Conservation (phyloP, 176 grass and related monocot species). For the Cenchrus fungigraminus region DNA sequence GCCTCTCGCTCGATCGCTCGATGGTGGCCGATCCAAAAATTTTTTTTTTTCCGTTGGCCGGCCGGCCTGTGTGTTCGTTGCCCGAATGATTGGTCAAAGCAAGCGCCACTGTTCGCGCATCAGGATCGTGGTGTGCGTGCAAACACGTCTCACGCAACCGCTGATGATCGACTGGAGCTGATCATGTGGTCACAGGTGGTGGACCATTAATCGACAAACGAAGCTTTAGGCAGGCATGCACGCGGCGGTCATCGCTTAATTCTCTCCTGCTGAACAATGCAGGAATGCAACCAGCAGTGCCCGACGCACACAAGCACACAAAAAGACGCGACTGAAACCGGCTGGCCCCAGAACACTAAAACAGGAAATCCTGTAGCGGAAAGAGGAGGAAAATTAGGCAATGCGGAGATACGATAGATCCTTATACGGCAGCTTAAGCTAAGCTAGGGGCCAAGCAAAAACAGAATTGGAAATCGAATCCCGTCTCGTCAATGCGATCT, state of each 20-base stretch:
- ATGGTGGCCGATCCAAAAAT: neutral
- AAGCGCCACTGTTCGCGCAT: neutral
- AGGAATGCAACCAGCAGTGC: neutral
- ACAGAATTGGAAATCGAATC: neutral
- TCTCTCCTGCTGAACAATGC: neutral
- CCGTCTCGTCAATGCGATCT: neutral
- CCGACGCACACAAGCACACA: neutral
- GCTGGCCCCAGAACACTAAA: neutral
- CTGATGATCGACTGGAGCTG: neutral
- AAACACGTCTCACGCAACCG: neutral
- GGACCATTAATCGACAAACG: conserved; percentile 36
- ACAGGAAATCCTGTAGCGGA: neutral
- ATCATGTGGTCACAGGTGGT: neutral
- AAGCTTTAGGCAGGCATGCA: conserved; percentile 21
- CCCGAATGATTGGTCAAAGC: conserved; percentile 44
- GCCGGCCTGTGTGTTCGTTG: neutral
- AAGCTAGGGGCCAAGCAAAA: neutral
- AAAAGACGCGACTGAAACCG: neutral
- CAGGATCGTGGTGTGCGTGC: neutral
- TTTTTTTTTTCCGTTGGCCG: neutral
- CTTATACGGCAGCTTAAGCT: too few species aligned
- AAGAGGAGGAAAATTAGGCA: neutral
- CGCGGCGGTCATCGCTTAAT: neutral
- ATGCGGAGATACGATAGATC: neutral
- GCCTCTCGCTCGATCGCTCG: neutral